Evolutionary conservation across 2,329 filamentous ascomycete genomes (phyloP).

Genomic region (Aspergillus vadensis): DNA sequence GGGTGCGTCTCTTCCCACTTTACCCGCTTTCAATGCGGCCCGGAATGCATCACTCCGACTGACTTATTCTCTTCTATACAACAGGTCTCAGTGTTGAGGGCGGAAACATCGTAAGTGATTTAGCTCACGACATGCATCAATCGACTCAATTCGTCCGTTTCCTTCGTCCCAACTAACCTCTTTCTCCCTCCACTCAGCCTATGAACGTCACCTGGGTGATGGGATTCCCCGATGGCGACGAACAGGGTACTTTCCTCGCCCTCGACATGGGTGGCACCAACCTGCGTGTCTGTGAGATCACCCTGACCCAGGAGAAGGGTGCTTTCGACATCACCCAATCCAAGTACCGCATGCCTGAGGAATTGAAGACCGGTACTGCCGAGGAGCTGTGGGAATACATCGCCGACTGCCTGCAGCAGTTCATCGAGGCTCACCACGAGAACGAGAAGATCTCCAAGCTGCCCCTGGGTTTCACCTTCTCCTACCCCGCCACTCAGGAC

Average conservation of each 20-base stretch:
- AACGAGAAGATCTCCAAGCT: conserved; percentile 61
- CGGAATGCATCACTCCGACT: not conserved
- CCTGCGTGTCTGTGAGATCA: conserved; percentile 90
- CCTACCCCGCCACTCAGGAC: conserved; percentile 88
- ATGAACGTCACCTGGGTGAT: conserved; percentile 99
- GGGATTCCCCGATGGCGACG: conserved; percentile 80
- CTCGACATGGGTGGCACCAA: conserved; percentile 98
- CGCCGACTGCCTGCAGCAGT: conserved; percentile 87
- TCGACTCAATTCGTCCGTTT: not conserved
- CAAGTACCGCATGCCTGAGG: conserved; percentile 92
- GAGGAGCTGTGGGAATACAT: conserved; percentile 95
- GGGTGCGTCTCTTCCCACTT: conserved; percentile 53
- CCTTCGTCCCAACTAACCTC: not conserved
- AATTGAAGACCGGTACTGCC: conserved; percentile 80
- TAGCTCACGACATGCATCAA: not conserved
- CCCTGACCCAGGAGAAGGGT: conserved; percentile 80
- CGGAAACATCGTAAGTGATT: conserved; percentile 78
- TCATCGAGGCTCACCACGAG: conserved; percentile 82
- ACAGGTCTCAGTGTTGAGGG: conserved; percentile 80
- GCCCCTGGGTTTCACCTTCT: conserved; percentile 93
- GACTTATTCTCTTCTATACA: not conserved
- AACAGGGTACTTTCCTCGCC: conserved; percentile 84
- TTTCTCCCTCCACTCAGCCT: conserved; percentile 57
- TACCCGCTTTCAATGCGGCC: not conserved
- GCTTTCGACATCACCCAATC: conserved; percentile 95